Conservation (phyloP, 2,329 filamentous ascomycete genomes). For the Hortaea werneckii region DNA sequence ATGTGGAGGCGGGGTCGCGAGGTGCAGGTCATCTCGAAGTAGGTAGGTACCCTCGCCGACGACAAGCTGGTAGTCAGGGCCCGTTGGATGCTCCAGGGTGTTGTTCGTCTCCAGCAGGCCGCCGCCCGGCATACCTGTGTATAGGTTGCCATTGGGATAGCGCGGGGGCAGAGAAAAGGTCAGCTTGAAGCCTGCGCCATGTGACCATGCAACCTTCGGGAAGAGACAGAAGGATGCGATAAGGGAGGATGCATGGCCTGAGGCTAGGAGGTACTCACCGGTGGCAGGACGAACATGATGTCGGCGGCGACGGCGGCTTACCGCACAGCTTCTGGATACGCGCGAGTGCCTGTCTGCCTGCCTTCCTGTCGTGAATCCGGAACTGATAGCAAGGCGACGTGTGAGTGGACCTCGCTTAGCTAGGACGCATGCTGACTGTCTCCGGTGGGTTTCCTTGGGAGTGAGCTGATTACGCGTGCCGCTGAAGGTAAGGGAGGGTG, state of each 20-base stretch:
- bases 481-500: too few relatives aligned
- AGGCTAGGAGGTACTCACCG: background rate
- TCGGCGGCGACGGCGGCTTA: background rate
- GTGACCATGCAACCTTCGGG: background rate
- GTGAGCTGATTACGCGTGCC: background rate
- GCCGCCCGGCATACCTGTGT: constrained; percentile 55
- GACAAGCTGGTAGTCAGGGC: constrained; percentile 78
- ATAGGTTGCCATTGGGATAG: constrained; percentile 65
- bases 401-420: background rate
- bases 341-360: background rate
- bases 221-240: too few relatives aligned
- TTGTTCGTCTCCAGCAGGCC: constrained; percentile 91
- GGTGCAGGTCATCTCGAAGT: constrained; percentile 79
- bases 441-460: background rate
- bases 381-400: background rate
- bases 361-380: background rate
- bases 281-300: background rate
- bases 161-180: constrained; percentile 50
- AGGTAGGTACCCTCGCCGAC: constrained; percentile 92
- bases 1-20: constrained; percentile 90
- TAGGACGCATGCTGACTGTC: background rate
- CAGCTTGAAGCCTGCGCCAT: background rate
- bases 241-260: too few relatives aligned
- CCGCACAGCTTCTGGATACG: background rate
- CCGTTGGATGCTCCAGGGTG: constrained; percentile 66